Evolutionary conservation across 192 early-diverging fungal genomes (phyloP).

Genomic region (Chytriomyces sp.): DNA sequence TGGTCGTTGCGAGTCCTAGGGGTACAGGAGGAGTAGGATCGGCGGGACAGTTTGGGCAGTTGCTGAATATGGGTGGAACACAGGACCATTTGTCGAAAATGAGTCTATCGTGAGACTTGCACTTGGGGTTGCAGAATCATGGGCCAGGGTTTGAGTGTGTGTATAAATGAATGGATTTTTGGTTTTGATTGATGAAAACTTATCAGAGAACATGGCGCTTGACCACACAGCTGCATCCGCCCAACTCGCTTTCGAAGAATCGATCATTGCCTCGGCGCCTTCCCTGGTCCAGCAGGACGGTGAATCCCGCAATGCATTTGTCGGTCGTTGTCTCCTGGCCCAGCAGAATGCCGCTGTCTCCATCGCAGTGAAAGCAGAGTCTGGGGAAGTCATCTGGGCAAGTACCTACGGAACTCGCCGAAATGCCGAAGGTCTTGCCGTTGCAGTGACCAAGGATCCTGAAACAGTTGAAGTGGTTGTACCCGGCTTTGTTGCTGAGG

Average conservation of each 20-base stretch:
- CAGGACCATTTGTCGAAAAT: constrained; percentile 49
- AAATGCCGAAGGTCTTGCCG: constrained; percentile 8
- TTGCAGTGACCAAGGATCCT: background rate
- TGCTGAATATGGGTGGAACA: constrained; percentile 50
- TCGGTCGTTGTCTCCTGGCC: too few relatives aligned
- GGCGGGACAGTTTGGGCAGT: constrained; percentile 30
- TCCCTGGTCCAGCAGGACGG: too few relatives aligned
- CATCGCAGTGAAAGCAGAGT: too few relatives aligned
- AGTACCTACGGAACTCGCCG: background rate
- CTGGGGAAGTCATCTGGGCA: background rate
- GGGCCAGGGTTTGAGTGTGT: too few relatives aligned
- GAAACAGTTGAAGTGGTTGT: background rate
- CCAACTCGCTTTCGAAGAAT: too few relatives aligned
- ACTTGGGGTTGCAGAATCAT: background rate
- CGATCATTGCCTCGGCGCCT: too few relatives aligned
- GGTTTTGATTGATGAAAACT: too few relatives aligned
- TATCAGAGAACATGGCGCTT: too few relatives aligned
- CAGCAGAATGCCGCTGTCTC: too few relatives aligned
- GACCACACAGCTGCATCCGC: too few relatives aligned
- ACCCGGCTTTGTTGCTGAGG: background rate
- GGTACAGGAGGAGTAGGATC: background rate
- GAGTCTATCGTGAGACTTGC: constrained; percentile 29
- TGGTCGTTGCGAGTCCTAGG: constrained; percentile 25
- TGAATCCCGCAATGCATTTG: too few relatives aligned
- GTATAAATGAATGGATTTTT: too few relatives aligned